phyloP scores from a whole-genome alignment of 2,329 filamentous ascomycete species.

The Phoma sp. region DNA sequence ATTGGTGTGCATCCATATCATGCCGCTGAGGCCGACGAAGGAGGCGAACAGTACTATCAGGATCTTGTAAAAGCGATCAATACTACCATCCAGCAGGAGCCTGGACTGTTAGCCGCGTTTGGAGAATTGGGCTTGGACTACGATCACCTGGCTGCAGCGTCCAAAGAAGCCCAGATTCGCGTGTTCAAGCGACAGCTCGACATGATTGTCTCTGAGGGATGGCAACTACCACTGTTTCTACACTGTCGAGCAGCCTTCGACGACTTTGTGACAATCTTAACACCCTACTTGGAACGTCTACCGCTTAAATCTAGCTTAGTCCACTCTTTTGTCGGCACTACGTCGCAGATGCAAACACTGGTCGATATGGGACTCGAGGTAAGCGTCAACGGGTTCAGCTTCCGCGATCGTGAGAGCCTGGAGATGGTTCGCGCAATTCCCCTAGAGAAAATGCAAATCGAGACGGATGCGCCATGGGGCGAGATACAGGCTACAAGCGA shows the following conservation, averaged over 20 bases:
- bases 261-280: constrained; percentile 53
- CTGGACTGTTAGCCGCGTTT: constrained; percentile 51
- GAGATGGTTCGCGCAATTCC: constrained; percentile 54
- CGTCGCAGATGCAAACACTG: constrained; percentile 50
- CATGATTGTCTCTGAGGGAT: constrained; percentile 41
- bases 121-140: constrained; percentile 61
- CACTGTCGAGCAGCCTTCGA: constrained; percentile 53
- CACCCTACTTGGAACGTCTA: constrained; percentile 48
- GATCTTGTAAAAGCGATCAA: constrained; percentile 33
- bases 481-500: constrained; percentile 48
- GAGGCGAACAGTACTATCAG: constrained; percentile 33
- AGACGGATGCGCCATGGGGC: constrained; percentile 60
- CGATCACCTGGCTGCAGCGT: constrained; percentile 53
- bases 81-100: constrained; percentile 17
- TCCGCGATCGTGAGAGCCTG: constrained; percentile 47
- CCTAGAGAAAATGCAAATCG: constrained; percentile 52
- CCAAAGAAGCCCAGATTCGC: constrained; percentile 51
- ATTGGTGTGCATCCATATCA: constrained; percentile 61
- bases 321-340: constrained; percentile 51
- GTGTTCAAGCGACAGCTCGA: constrained; percentile 54
- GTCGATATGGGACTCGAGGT: constrained; percentile 51
- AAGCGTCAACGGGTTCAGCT: constrained; percentile 60
- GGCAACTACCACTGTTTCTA: constrained; percentile 51
- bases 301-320: constrained; percentile 47
- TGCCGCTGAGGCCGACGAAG: constrained; percentile 51